Conservation (phyloP, 73 alveolate genomes). For the Loxodes magnus region DNA sequence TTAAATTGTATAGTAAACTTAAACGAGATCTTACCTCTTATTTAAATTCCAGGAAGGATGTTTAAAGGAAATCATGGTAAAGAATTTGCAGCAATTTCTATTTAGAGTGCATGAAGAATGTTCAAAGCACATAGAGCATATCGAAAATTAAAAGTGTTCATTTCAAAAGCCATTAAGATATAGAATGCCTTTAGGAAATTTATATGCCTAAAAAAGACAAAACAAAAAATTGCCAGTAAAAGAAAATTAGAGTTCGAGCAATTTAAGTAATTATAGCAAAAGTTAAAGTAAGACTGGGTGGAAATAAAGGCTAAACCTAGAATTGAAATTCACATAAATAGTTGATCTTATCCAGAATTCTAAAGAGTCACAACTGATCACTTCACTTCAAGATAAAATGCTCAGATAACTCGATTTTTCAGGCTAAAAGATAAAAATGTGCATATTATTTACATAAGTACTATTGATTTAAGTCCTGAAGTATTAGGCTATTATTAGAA, state of each 20-base stretch:
- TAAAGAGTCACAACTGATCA: slow-evolving; percentile 82
- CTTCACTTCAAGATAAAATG: slow-evolving; percentile 74
- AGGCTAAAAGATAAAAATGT: slow-evolving; percentile 80
- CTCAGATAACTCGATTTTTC: slow-evolving; percentile 81
- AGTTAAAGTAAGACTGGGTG: slow-evolving; percentile 83
- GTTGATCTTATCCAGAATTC: slow-evolving; percentile 65
- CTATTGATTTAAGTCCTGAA: slow-evolving; percentile 83
- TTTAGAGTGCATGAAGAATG: slow-evolving; percentile 55
- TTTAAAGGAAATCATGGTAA: slow-evolving; percentile 59
- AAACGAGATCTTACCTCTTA: slow-evolving; percentile 36
- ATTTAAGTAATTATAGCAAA: slow-evolving; percentile 68
- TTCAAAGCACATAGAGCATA: slow-evolving; percentile 52
- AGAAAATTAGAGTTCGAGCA: slow-evolving; percentile 40
- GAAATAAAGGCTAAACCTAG: slow-evolving; percentile 62
- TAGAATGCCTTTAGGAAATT: slow-evolving; percentile 42
- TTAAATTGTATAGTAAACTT: slow-evolving; percentile 47
- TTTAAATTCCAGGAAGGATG: slow-evolving; percentile 49
- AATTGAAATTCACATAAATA: slow-evolving; percentile 81
- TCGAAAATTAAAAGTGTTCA: slow-evolving; percentile 31
- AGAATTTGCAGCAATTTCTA: slow-evolving; percentile 41
- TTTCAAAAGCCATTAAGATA: slow-evolving; percentile 41
- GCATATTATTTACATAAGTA: slow-evolving; percentile 74
- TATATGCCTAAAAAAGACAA: slow-evolving; percentile 39
- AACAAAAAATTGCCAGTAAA: slow-evolving; percentile 38
- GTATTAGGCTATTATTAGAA: slow-evolving; percentile 77